Evolutionary conservation across 495 filamentous ascomycete species (phyloP).

Genomic region (Astrocystis sublimbata): DNA sequence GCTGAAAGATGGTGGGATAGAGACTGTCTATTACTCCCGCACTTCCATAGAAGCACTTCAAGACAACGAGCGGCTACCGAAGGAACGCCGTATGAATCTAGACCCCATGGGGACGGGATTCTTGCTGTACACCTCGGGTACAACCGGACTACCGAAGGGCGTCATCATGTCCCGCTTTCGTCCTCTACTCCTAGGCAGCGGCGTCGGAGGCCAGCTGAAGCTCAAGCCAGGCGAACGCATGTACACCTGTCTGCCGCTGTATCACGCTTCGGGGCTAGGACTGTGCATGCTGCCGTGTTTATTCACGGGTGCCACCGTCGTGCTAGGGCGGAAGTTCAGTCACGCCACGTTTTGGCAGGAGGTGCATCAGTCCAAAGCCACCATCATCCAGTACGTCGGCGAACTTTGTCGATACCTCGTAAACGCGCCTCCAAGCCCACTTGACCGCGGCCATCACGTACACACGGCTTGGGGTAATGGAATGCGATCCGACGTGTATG

Average conservation of each 20-base stretch:
- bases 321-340: conserved; percentile 69
- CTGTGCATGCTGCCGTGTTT: conserved; percentile 55
- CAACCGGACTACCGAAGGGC: conserved; percentile 56
- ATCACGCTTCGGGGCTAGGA: conserved; percentile 69
- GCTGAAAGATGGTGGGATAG: conserved; percentile 23
- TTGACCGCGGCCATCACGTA: conserved; percentile 65
- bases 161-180: conserved; percentile 34
- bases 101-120: conserved; percentile 9
- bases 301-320: conserved; percentile 58
- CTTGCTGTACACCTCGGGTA: conserved; percentile 42
- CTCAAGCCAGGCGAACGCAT: conserved; percentile 50
- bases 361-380: conserved; percentile 65
- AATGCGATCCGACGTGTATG: conserved; percentile 70
- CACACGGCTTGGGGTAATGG: conserved; percentile 74
- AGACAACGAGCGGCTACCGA: conserved; percentile 25
- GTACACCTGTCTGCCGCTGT: conserved; percentile 78
- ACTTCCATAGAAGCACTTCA: conserved; percentile 15
- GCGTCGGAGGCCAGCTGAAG: conserved; percentile 8
- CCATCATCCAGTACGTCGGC: conserved; percentile 75
- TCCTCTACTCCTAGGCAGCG: conserved; percentile 19
- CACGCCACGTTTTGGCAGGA: conserved; percentile 74
- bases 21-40: conserved; percentile 33
- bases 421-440: conserved; percentile 60
- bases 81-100: conserved; percentile 18
- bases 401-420: conserved; percentile 78